Evolutionary conservation across 140 eudicot species (phyloP), one percentile per base, ranked within the genome.

Genomic region (Stevia rebaudiana): DNA sequence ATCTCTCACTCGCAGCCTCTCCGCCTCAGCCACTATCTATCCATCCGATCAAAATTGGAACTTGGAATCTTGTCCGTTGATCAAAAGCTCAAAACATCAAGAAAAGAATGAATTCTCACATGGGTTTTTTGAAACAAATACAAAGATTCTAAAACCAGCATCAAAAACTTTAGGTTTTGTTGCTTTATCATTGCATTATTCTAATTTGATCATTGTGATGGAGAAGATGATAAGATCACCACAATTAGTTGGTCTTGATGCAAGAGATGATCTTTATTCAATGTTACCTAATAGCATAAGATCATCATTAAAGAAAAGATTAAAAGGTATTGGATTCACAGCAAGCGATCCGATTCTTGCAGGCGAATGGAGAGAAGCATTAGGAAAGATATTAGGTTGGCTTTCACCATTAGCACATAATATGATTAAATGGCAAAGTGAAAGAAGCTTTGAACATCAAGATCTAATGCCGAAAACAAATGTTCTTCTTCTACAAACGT

Each of bases 361-460:
- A 18, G 81, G 75, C 2, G 98, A 92, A 57, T 92, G 98, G 98
- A 85, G 80, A 22, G 96, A 80, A 22, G 98, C 98, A 0, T 58
- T 92, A 57, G 82, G 79, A 69, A 83, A 86, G 79, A 92, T 87
- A 59, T 63, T 92, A 30, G 91, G 82, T 11, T 92, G 98, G 98
- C 49, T 92, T 64, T 82, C 85, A 23, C 98, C 98, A 10, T 56
- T 92, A 73, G 98, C 95, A 8, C 98, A 92, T 43, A 88, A 92
- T 33, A 88, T 92, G 98, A 85, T 92, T 81, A 92, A 88, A 73
- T 92, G 98, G 98, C 96, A 92, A 58, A 88, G 82, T 59, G 98
- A 92, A 59, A 85, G 98, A 70, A 88, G 96, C 76, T 88, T 88
- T 47, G 98, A 92, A 52, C 96, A 88, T 60, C 95, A 92, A 5